Base-by-base conservation (phyloP, 495 filamentous ascomycete species). In the Podospora pseudoanserina region DNA sequence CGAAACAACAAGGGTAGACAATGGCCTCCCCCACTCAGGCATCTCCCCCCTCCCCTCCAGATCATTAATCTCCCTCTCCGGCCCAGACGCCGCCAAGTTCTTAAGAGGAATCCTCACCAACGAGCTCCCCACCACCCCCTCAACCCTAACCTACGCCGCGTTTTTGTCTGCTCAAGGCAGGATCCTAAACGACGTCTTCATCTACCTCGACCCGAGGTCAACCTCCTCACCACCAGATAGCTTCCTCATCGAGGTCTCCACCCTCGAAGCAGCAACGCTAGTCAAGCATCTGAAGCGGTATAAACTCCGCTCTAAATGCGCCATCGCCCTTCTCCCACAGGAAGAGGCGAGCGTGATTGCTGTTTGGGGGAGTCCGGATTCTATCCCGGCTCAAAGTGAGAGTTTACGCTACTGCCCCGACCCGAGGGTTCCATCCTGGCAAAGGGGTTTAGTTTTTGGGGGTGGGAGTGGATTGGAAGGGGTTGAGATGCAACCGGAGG, bases 161-260 rank as follows among this genome's bases (percentile, higher is more conserved):
- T 97, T 99, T 74, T 85, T 99, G 15, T 96, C 89, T 71, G 92
- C 92, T 20, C 86, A 89, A 70, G 94, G 95, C 57, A 85, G 92
- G 55, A 82, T 97, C 11, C 81, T 97, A 28, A 86, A 93, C 78
- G 95, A 99, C 77, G 91, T 92, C 28, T 97, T 97, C 80, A 82
- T 99, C 32, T 97, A 95, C 81, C 88, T 88, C 4, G 76, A 85
- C 57, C 81, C 80, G 6, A 15, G 23, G 55, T 57, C 3, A 39
- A 13, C 39, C 39, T 49, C 39, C 39, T 11, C 39, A 13, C 55
- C 55, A 11, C 81, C 79, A 19, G 72, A 79, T 16, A 73, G 73
- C 23, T 97, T 90, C 84, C 74, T 96, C 55, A 84, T 98, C 70
- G 95, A 99, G 71, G 89, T 92, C 27, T 93, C 96, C 77, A 87